Percentiles rank a stretch among this genome's conserved stretches.
phyloP scores from a whole-genome alignment of 768 basidiomycete species.

The Leccinum rimulosum region DNA sequence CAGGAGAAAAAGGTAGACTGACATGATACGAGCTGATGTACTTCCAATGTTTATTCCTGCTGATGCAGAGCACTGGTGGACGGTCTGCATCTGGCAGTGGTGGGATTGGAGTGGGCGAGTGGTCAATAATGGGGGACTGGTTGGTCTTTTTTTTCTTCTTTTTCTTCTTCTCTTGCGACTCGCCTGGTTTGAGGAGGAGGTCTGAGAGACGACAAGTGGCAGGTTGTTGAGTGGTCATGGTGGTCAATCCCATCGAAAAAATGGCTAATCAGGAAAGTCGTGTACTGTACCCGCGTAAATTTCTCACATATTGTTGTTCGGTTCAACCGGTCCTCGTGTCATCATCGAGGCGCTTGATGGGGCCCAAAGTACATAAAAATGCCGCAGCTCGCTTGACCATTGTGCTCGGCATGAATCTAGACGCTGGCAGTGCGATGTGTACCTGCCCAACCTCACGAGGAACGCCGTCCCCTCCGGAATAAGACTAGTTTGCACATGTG shows the following conservation, averaged over 20 bases:
- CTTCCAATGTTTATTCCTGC: constrained; percentile 92
- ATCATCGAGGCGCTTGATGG: not conserved
- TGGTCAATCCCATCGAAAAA: not conserved
- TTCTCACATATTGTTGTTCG: not conserved
- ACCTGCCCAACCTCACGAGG: too few species aligned
- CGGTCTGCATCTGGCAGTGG: constrained; percentile 41
- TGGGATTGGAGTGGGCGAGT: constrained; percentile 26
- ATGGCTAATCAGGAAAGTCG: constrained; percentile 14
- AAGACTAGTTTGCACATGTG: not conserved
- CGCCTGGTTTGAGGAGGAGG: not conserved
- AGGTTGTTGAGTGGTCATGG: not conserved
- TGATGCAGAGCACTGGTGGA: constrained; percentile 74
- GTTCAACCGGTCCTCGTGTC: not conserved
- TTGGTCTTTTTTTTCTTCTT: constrained; percentile 58
- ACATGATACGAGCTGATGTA: constrained; percentile 92
- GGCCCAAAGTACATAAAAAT: not conserved
- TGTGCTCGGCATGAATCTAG: too few species aligned
- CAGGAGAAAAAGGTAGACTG: constrained; percentile 30
- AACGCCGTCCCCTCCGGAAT: not conserved
- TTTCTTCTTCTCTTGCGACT: constrained; percentile 52
- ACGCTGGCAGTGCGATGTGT: too few species aligned
- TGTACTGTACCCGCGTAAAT: not conserved
- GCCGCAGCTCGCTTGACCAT: not conserved
- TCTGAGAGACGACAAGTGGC: not conserved
- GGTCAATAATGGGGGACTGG: constrained; percentile 33